Conservation (phyloP, 768 basidiomycete species). For the Xanthoconium purpureum region DNA sequence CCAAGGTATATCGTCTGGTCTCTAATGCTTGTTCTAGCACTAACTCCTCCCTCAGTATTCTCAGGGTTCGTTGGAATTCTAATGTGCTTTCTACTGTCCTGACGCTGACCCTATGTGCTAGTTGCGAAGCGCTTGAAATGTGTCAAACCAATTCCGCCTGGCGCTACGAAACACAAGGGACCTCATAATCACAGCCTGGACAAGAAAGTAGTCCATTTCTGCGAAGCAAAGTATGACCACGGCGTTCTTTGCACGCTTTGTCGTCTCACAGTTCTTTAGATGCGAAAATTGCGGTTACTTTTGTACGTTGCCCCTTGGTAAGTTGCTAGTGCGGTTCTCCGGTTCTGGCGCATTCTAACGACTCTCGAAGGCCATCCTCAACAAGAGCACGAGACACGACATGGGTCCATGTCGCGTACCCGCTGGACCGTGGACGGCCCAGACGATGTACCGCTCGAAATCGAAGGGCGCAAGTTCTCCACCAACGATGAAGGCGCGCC, state of each 20-base stretch:
- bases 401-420: conserved; percentile 61
- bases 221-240: conserved; percentile 41
- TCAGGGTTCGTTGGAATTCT: conserved; percentile 39
- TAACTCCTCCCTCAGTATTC: conserved; percentile 39
- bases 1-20: conserved; percentile 43
- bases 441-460: conserved; percentile 47
- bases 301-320: conserved; percentile 56
- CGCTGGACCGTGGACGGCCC: conserved; percentile 56
- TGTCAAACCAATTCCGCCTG: conserved; percentile 43
- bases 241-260: not conserved
- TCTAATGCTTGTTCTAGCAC: not conserved
- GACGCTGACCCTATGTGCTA: conserved; percentile 14
- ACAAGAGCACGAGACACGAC: conserved; percentile 58
- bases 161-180: conserved; percentile 42
- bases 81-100: not conserved
- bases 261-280: conserved; percentile 23
- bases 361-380: conserved; percentile 49
- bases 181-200: conserved; percentile 48
- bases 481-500: conserved; percentile 56
- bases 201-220: conserved; percentile 48
- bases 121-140: conserved; percentile 52
- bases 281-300: conserved; percentile 57
- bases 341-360: not conserved
- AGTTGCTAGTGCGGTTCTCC: not conserved
- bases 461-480: conserved; percentile 54